Percentiles rank a stretch among this genome's conserved stretches.
phyloP scores from a whole-genome alignment of 164 flowering plant species.

The Berberis vulgaris region DNA sequence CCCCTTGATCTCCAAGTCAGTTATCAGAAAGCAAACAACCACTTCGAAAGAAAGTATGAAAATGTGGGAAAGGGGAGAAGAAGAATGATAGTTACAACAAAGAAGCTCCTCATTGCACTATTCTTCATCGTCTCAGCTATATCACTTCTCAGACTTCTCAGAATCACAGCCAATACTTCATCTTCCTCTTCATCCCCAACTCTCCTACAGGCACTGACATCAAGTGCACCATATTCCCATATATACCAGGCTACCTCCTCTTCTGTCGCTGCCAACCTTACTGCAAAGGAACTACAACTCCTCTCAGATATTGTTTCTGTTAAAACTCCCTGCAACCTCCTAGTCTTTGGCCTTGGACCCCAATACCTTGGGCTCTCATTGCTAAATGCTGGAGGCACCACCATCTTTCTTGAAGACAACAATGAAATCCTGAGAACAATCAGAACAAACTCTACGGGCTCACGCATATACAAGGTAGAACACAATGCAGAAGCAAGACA shows the following conservation, averaged over 20 bases:
- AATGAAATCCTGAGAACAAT: conserved; percentile 25
- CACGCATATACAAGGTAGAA: conserved; percentile 37
- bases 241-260: conserved; percentile 5
- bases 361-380: conserved; percentile 38
- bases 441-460: conserved; percentile 16
- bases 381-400: conserved; percentile 59
- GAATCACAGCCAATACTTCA: conserved; percentile 18
- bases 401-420: conserved; percentile 61
- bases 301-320: conserved; percentile 35
- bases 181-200: conserved; percentile 19
- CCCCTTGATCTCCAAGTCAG: no score
- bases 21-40: no score
- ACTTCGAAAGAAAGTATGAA: no score
- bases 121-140: no score
- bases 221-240: conserved; percentile 1
- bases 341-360: conserved; percentile 57
- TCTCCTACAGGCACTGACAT: neutral
- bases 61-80: no score
- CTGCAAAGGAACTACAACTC: conserved; percentile 44
- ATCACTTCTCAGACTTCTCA: no score
- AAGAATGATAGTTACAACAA: no score
- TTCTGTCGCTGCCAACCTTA: conserved; percentile 17
- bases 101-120: no score
- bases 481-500: conserved; percentile 38
- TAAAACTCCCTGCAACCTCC: conserved; percentile 71